Base-by-base conservation (phyloP, 164 flowering plant genomes). In the Tetracentron sinense region DNA sequence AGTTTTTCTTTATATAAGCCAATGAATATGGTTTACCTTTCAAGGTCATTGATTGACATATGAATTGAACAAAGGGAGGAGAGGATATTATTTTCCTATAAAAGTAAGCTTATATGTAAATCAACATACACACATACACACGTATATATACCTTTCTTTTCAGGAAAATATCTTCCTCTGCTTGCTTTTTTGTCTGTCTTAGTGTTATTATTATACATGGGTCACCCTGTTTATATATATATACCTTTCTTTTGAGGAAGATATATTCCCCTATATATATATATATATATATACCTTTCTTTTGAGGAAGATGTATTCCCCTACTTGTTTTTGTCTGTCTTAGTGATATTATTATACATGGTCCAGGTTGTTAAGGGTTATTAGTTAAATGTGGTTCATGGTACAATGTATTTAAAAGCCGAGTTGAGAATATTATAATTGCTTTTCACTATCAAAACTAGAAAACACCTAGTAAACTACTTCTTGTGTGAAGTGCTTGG, bases 371-470 rank as follows among this genome's bases (percentile, higher is more conserved):
- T 33, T 12, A 26, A 58, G 42, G 42, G 23, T 5, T 66, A n/a
- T 25, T 59, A 25, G 30, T 14, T 31, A 20, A 57, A 49, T 58
- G 31, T 63, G 11, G 29, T 60, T 54, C 47, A 14, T 53, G 27
- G 33, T 46, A 52, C 33, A 52, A 54, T 46, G 17, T 44, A 54
- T 49, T 49, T 23, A 15, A 54, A 57, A 38, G 35, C 33, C 74
- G 67, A 60, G 63, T 67, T 61, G 70, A 58, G 51, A 29, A 62
- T 68, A 54, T 42, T 63, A 62, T 54, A 52, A 27, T 33, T 19
- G 54, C 21, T 16, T 29, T 15, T 35, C 49, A 30, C 56, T 52
- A 22, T 19, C 42, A 54, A n/a, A n/a, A 54, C 15, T 14, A 21
- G 28, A 20, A 55, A n/a, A 56, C 21, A 57, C 48, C 20, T n/a